A percentile compares a stretch with the other conserved stretches of the same genome.
Conservation (phyloP, 129 eudicot genomes). For the Helichrysum umbraculigerum region DNA sequence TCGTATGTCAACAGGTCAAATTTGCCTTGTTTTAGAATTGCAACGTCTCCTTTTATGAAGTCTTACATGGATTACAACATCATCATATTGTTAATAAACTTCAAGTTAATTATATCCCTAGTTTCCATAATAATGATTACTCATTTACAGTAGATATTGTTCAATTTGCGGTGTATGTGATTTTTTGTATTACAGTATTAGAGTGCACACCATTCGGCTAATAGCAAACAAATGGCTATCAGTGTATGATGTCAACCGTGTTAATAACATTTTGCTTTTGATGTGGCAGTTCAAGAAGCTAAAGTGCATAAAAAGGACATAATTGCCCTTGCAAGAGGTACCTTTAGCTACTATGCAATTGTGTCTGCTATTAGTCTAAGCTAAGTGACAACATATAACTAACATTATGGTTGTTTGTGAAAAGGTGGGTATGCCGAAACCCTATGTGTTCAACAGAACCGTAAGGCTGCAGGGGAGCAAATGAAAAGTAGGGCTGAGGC, state of each 20-base stretch:
- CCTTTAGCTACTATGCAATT: constrained; percentile 20
- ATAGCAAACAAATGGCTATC: too few relatives aligned
- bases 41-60: neutral
- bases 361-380: too few relatives aligned
- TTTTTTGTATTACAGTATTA: too few relatives aligned
- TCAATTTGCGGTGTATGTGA: too few relatives aligned
- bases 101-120: neutral
- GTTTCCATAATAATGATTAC: too few relatives aligned
- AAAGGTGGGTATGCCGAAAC: constrained; percentile 91
- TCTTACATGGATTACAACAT: neutral
- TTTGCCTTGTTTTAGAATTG: neutral
- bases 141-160: too few relatives aligned
- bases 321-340: constrained; percentile 96
- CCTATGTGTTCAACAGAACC: constrained; percentile 71
- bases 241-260: too few relatives aligned
- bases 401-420: constrained; percentile 20
- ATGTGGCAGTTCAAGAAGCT: constrained; percentile 44
- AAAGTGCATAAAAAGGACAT: constrained; percentile 56
- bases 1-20: neutral
- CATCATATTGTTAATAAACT: neutral
- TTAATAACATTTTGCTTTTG: neutral
- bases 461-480: constrained; percentile 74
- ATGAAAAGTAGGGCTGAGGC: constrained; percentile 81
- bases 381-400: constrained; percentile 6
- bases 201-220: too few relatives aligned